A percentile compares a stretch with the other conserved stretches of the same genome.
Conservation (phyloP, 2,329 filamentous ascomycete species). For the Epichloe uncinata region DNA sequence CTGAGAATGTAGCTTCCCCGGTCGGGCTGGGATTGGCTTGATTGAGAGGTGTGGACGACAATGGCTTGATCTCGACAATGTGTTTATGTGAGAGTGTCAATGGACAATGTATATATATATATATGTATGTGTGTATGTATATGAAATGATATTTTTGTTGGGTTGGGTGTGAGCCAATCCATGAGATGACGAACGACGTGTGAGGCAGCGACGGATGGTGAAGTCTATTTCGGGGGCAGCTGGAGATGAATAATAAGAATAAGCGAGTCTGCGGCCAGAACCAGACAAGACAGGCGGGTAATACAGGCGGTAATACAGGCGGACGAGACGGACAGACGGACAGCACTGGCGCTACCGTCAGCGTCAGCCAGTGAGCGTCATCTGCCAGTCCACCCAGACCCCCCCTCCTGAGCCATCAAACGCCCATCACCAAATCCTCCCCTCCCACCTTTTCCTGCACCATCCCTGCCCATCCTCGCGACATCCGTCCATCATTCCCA, state of each 20-base stretch:
- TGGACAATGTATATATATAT: neutral
- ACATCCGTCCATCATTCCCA: neutral
- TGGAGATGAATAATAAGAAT: no score
- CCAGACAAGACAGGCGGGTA: no score
- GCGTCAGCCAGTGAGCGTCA: neutral
- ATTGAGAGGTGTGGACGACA: neutral
- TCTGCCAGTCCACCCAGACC: neutral
- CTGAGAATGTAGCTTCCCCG: conserved; percentile 8
- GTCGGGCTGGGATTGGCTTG: conserved; percentile 19
- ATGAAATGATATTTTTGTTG: neutral
- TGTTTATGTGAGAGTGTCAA: neutral
- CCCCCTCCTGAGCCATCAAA: neutral
- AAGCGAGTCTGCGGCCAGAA: no score
- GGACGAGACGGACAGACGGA: neutral
- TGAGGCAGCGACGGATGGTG: neutral
- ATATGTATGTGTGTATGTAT: neutral
- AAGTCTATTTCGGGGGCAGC: no score
- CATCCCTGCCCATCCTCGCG: conserved; percentile 4
- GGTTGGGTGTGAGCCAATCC: neutral
- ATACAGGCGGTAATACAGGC: no score
- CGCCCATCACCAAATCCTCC: neutral
- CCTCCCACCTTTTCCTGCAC: conserved; percentile 4
- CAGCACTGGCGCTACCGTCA: neutral
- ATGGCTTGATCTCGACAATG: neutral
- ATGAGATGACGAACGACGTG: neutral